Evolutionary conservation across 2,329 filamentous ascomycete species (phyloP).

Genomic region (Colletotrichum spaethianum): DNA sequence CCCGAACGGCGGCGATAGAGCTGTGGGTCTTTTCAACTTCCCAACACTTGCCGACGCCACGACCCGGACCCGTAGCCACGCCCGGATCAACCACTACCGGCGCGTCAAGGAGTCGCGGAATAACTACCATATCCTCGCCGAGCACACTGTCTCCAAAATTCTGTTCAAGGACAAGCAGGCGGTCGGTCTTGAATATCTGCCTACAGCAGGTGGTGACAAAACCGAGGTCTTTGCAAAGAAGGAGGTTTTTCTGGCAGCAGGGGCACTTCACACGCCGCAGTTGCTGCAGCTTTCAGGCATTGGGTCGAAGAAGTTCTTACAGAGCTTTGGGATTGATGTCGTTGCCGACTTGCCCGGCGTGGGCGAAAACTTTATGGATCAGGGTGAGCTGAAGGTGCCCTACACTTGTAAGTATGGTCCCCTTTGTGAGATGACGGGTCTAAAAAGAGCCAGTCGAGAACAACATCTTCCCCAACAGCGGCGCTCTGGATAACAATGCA

Average conservation of each 20-base stretch:
- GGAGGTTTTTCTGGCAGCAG: conserved; percentile 59
- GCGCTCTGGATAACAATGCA: conserved; percentile 49
- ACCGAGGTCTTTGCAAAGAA: conserved; percentile 43
- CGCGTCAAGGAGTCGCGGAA: conserved; percentile 57
- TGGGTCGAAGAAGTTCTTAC: conserved; percentile 55
- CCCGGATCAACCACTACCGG: conserved; percentile 48
- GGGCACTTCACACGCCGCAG: conserved; percentile 57
- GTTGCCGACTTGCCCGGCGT: conserved; percentile 63
- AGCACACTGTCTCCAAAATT: conserved; percentile 69
- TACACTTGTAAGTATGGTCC: conserved; percentile 42
- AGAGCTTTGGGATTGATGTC: conserved; percentile 54
- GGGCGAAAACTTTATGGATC: conserved; percentile 62
- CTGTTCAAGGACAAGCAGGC: conserved; percentile 68
- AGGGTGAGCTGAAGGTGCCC: conserved; percentile 47
- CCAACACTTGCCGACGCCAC: conserved; percentile 48
- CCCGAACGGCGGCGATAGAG: conserved; percentile 44
- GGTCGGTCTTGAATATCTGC: conserved; percentile 69
- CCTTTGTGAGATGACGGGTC: not conserved
- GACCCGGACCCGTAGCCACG: conserved; percentile 49
- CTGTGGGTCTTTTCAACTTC: conserved; percentile 46
- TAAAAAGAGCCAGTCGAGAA: conserved; percentile 41
- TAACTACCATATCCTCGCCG: conserved; percentile 72
- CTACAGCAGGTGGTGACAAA: conserved; percentile 31
- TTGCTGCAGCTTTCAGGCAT: conserved; percentile 65
- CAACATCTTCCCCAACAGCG: conserved; percentile 47